Evolutionary conservation across 83 land plant genomes (phyloP), one percentile per base, ranked within the genome.

Genomic region (Diphasiastrum complanatum): DNA sequence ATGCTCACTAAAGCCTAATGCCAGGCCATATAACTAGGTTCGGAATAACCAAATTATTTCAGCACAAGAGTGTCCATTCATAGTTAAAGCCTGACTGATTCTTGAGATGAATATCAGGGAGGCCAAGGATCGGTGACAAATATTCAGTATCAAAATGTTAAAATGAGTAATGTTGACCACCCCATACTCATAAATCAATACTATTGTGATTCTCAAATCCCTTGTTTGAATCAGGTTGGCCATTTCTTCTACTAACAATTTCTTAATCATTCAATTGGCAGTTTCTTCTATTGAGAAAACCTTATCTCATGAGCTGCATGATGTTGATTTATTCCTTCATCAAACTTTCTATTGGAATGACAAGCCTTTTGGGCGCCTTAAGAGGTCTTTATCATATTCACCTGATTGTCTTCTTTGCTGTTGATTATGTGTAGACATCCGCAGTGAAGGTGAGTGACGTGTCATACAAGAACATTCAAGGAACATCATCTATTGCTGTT

Each of bases 171-270:
- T 2, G 68, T 65, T 27, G 33, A 43, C 10, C 20, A 51, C 30
- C 68, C 68, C 11, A 53, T 65, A 16, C n/a, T 65, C 4, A 65
- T 65, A 5, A 61, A 65, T 26, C 68, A 65, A 27, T 31, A 34
- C 64, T 65, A 65, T 33, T 65, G 68, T 32, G 68, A 65, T 35
- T 31, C 38, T 31, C 37, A 36, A 1, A 1, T 11, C 2, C 2
- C 38, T 6, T 56, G 60, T 56, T 41, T 41, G 4, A 61, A 27
- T 14, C 33, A 53, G 36, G 56, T 29, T 30, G 45, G 64, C 62
- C 33, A 36, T 31, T 33, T 51, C 55, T 51, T 33, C 14, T 14
- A 6, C 41, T 38, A 6, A 6, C 41, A 6, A 6, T 38, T 14
- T 38, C 41, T 38, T 14, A 6, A 6, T 38, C 41, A 6, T 14